These are phyloP conservation scores for Scleroderma bovista DNA, from an alignment of 768 basidiomycete genomes.

Conservation along the genomic window DNA sequence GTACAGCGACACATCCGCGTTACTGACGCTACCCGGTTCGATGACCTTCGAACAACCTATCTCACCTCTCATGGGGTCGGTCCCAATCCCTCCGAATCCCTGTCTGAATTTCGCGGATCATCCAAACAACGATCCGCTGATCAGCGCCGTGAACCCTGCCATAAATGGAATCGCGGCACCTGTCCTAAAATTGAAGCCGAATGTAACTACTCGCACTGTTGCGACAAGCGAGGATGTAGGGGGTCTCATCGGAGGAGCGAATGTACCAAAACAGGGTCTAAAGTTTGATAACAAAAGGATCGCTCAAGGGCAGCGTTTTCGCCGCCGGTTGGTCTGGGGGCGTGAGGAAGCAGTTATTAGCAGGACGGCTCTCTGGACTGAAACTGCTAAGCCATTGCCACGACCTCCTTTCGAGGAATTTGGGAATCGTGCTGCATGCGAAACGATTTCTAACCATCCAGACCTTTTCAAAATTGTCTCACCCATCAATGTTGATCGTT, in stretches of 20 bases:
- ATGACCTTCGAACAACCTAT: slow-evolving; percentile 1
- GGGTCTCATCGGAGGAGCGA: not conserved
- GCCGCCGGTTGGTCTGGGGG: no score
- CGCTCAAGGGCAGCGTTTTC: no score
- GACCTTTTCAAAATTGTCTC: slow-evolving; percentile 34
- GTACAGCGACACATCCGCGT: slow-evolving; percentile 11
- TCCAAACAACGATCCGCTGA: not conserved
- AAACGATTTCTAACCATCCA: slow-evolving; percentile 22
- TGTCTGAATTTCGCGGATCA: not conserved
- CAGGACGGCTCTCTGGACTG: no score
- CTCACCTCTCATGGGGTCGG: not conserved
- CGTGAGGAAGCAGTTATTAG: no score
- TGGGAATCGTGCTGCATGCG: slow-evolving; percentile 7
- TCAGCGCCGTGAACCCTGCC: not conserved
- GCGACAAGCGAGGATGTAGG: not conserved
- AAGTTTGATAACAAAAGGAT: no score
- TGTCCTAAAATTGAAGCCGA: not conserved
- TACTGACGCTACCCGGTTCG: slow-evolving; percentile 14
- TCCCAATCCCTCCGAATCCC: not conserved
- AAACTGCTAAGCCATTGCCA: not conserved
- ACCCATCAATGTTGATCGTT: slow-evolving; percentile 30
- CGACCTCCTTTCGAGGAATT: slow-evolving; percentile 1
- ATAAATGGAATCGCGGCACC: not conserved
- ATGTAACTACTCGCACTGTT: not conserved
- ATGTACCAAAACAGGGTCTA: not conserved